Base-by-base conservation (phyloP, 2,329 filamentous ascomycete species). In the Hypocreales sp. region DNA sequence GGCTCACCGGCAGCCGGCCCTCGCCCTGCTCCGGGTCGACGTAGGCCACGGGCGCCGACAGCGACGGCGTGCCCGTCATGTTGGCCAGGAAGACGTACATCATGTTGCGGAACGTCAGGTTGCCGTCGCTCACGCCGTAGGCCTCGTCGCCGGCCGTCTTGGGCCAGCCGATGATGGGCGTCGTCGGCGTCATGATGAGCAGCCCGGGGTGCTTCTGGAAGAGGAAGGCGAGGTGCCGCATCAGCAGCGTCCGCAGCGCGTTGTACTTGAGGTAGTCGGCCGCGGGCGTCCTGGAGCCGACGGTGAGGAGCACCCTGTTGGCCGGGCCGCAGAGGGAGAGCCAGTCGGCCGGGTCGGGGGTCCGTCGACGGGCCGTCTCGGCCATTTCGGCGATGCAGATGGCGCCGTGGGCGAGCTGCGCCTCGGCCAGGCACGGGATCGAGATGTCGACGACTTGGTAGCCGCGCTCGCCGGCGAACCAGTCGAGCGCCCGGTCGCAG, bases 21-120 rank as follows among this genome's bases (percentile, higher is more conserved):
- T 61, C 53, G 2, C 67, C 71, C 38, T 65, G 56, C 5, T 55
- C 51, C 0, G 66, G 60, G 15, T 69, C 56, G 4, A 60, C 64
- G 51, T 84, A 92, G 1, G 81, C 84, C 8, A 80, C 72, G 0
- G 86, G 83, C 20, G 72, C 72, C 24, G 61, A 72, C 9, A 92
- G 67, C 1, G 80, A 72, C 1, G 86, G 86, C 26, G 75, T 74
- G 0, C 86, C 86, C 0, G 64, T 71, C 40, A 83, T 75, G 51
- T 94, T 94, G 6, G 84, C 79, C 20, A 92, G 53, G 67, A 79
- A 92, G 11, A 80, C 73, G 51, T 82, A 93, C 49, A 77, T 71
- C 82, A 93, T 92, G 44, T 70, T 80, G 15, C 67, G 60, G n/a
- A 92, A 57, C 11, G 71, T 74, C 34, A 56, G 60, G 46, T 90